These are phyloP conservation scores for Zoysia japonica DNA, from an alignment of 176 grass and related monocot genomes.

Conservation along the genomic window DNA sequence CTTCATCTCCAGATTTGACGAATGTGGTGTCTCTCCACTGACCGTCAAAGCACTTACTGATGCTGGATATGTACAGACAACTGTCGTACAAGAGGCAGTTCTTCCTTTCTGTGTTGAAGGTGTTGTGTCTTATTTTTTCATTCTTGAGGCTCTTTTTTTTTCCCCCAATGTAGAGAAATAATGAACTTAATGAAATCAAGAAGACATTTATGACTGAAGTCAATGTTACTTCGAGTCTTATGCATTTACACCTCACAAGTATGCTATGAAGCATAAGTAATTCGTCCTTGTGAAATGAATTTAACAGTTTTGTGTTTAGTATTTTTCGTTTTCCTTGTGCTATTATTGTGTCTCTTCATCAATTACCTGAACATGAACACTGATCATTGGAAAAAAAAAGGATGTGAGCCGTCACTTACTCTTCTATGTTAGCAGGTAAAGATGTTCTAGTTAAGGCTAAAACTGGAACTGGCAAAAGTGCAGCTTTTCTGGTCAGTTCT, in stretches of 20 bases:
- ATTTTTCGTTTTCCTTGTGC: not conserved
- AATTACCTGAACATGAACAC: conserved; percentile 10
- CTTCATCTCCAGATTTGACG: conserved; percentile 44
- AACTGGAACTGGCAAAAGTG: conserved; percentile 91
- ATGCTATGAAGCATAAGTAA: not conserved
- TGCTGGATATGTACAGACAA: conserved; percentile 82
- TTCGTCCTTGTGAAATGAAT: not conserved
- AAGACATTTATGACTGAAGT: not conserved
- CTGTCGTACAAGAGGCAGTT: conserved; percentile 81
- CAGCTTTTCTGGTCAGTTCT: conserved; percentile 84
- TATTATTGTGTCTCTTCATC: conserved; percentile 13
- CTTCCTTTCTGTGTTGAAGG: conserved; percentile 87
- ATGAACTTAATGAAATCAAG: not conserved
- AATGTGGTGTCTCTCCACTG: conserved; percentile 55
- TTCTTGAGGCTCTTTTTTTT: not conserved
- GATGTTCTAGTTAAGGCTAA: conserved; percentile 92
- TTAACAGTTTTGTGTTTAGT: not conserved
- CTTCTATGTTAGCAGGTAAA: conserved; percentile 59
- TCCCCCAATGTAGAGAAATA: not conserved
- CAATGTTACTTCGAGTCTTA: conserved; percentile 15
- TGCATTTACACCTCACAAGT: not conserved
- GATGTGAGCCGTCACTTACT: not conserved
- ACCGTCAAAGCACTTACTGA: conserved; percentile 80
- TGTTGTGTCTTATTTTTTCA: conserved; percentile 38
- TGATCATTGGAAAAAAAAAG: not conserved